Base-by-base conservation (phyloP, 2,329 filamentous ascomycete species). In the Trichoderma semiorbis region DNA sequence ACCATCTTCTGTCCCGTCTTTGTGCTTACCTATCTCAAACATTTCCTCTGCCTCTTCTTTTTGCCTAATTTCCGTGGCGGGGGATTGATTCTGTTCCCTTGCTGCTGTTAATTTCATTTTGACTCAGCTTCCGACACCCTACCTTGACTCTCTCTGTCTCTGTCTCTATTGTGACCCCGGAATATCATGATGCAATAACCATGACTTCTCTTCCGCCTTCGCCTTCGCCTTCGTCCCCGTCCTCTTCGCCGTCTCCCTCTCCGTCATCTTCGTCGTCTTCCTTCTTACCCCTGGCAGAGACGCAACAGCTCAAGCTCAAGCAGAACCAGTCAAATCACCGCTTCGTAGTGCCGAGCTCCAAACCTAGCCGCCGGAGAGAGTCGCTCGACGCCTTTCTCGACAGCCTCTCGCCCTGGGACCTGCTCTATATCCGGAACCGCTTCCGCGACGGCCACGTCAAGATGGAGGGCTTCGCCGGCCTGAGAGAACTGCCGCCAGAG, bases 401-500 rank as follows among this genome's bases (percentile, higher is more conserved):
- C 8, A 50, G 55, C 5, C 71, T 81, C 8, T 79, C 79, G 2
- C 50, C 74, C 3, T 78, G 74, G 74, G 79, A 81, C 14, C 70
- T 77, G 2, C 30, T 79, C 4, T 78, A 78, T 39, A 70, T 80
- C n/a, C 75, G 77, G 8, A 50, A 71, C 30, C 73, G 65, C 32
- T 36, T 78, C 12, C 72, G 72, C 10, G n/a, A 63, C 1, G 71
- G 72, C 30, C 62, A 57, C 3, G 64, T 78, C 50, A 61, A 60
- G 6, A 70, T 79, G 2, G 69, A 75, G 3, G 69, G 75, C n/a
- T 69, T 80, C 1, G 71, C 78, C 4, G 67, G 74, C n/a, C 64
- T 81, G 0, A 57, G 74, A 2, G 74, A 79, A 39, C 74, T 81
- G 0, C 79, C 80, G 1, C 60, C 64, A 5, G 80, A 81, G 62